These are phyloP conservation scores for Ogataea hybrid DNA, from an alignment of 1,139 yeast genomes.

Conservation along the genomic window DNA sequence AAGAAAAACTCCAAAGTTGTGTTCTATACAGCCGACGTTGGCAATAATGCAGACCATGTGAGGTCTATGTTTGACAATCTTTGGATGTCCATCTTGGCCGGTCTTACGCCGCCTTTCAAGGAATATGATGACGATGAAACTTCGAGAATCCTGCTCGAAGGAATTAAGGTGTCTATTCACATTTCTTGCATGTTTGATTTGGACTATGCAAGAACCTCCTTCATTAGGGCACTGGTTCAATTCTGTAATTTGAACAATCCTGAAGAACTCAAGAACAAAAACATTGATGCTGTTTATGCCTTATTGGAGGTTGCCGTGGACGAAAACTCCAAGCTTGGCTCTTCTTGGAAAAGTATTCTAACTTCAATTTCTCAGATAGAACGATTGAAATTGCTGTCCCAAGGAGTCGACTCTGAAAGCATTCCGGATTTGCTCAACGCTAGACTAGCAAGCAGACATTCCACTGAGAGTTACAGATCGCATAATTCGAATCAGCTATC, in stretches of 20 bases:
- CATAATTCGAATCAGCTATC: slow-evolving; percentile 20
- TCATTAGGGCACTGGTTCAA: slow-evolving; percentile 85
- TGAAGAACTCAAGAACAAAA: slow-evolving; percentile 75
- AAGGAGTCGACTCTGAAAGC: slow-evolving; percentile 81
- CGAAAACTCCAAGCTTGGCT: slow-evolving; percentile 70
- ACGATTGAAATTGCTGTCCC: slow-evolving; percentile 81
- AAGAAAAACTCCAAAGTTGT: slow-evolving; percentile 33
- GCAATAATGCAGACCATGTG: slow-evolving; percentile 82
- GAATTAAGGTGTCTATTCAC: slow-evolving; percentile 76
- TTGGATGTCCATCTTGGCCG: slow-evolving; percentile 98
- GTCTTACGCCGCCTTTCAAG: slow-evolving; percentile 88
- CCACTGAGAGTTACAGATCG: slow-evolving; percentile 49
- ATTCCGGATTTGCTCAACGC: slow-evolving; percentile 87
- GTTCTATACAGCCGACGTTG: slow-evolving; percentile 48
- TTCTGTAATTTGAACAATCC: slow-evolving; percentile 79
- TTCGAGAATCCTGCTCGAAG: slow-evolving; percentile 74
- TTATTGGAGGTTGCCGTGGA: slow-evolving; percentile 74
- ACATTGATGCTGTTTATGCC: slow-evolving; percentile 74
- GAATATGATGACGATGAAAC: slow-evolving; percentile 81
- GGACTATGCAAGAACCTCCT: slow-evolving; percentile 83
- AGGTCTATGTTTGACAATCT: slow-evolving; percentile 88
- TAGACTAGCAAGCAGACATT: slow-evolving; percentile 55
- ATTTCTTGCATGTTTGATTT: slow-evolving; percentile 84
- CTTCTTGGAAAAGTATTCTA: slow-evolving; percentile 83
- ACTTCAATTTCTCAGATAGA: slow-evolving; percentile 88